These are phyloP conservation scores for Penicillium sp. DNA, from an alignment of 2,329 filamentous ascomycete genomes.

Conservation along the genomic window DNA sequence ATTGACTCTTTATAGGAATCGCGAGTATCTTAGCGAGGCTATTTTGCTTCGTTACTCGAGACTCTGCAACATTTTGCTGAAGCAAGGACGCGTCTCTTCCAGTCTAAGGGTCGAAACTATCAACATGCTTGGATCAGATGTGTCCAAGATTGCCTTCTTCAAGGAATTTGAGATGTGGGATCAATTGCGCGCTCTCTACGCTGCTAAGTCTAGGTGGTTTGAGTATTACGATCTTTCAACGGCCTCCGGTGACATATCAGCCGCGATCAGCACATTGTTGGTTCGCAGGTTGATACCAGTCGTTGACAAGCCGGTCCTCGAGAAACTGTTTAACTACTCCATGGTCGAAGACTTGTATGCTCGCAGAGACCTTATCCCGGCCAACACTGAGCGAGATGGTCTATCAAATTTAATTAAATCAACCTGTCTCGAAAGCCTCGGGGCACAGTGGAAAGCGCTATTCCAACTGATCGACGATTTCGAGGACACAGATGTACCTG, in stretches of 20 bases:
- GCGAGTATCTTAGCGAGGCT: constrained; percentile 1
- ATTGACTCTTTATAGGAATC: constrained; percentile 8
- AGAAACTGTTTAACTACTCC: constrained; percentile 1
- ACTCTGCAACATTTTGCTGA: constrained; percentile 21
- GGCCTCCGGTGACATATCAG: constrained; percentile 6
- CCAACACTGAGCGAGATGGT: background rate
- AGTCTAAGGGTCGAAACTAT: constrained; percentile 15
- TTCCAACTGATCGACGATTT: background rate
- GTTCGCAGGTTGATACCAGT: constrained; percentile 1
- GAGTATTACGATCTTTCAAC: constrained; percentile 17
- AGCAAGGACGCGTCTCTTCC: constrained; percentile 19
- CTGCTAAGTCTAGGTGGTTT: constrained; percentile 6
- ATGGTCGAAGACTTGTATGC: constrained; percentile 5
- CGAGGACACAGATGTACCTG: background rate
- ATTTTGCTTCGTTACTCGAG: constrained; percentile 14
- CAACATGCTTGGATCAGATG: constrained; percentile 17
- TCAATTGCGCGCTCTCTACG: constrained; percentile 12
- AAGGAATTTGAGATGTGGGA: constrained; percentile 21
- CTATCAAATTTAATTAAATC: background rate
- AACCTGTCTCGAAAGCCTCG: constrained; percentile 2
- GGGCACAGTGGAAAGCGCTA: background rate
- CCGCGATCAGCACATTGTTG: constrained; percentile 8
- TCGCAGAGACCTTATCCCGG: background rate
- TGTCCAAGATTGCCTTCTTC: constrained; percentile 17
- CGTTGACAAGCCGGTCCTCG: background rate